Base-by-base conservation (phyloP, 768 basidiomycete genomes). In the Sporobolomyces phaffii region DNA sequence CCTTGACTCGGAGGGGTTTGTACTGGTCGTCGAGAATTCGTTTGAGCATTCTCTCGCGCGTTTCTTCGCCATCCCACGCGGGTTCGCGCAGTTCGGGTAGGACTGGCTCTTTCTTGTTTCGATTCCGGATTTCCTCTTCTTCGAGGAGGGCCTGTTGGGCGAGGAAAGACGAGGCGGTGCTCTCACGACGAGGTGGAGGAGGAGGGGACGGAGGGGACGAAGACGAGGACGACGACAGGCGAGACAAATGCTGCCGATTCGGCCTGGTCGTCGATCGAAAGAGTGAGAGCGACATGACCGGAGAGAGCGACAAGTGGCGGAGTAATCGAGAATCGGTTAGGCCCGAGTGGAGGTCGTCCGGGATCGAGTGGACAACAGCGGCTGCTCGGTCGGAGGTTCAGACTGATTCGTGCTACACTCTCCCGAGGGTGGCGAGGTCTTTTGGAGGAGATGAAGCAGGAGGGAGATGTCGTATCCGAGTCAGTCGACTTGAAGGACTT, bases 11-110 rank as follows among this genome's bases (percentile, higher is more conserved):
- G 38, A 90, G 77, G 2, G 90, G 89, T 77, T 88, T 90, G 80
- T 91, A 86, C 75, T 89, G 87, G 80, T 91, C 90, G 38, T 90
- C 82, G 8, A 91, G 81, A 88, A 93, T 91, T 26, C 89, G 83
- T 22, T 90, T 80, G 1, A 91, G 85, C 0, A 85, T 82, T 77
- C 88, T 85, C 59, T 84, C 79, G 2, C 84, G 80, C 10, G 81
- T 80, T 76, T 91, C 90, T 15, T 91, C 87, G 0, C 88, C 88
- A 2, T 83, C 83, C 90, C 88, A 90, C 74, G 89, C 86, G 62
- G 83, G 77, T 79, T 69, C 82, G 80, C 53, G 80, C 54, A 44
- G 15, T 20, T 70, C 34, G 68, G 77, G 57, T 69, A 72, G 59
- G 56, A 73, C 68, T 5, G 60, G 65, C 3, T 20, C 14, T 61